Conservation (phyloP, 208 protist species). For the Leishmania tropica region DNA sequence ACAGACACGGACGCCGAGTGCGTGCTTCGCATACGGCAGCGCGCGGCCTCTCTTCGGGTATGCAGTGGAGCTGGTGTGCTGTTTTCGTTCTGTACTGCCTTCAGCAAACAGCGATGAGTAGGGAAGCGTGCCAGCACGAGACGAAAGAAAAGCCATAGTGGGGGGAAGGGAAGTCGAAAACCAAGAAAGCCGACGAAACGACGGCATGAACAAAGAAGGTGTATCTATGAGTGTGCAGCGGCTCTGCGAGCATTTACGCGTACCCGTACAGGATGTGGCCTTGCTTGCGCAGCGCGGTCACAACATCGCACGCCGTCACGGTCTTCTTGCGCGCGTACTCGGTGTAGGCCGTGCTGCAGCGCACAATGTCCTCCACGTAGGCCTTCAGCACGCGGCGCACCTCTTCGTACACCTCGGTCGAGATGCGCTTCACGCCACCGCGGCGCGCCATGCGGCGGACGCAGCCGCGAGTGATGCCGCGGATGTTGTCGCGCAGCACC, state of each 20-base stretch:
- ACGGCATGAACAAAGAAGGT: not conserved
- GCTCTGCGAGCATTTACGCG: constrained; percentile 28
- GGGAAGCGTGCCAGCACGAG: not conserved
- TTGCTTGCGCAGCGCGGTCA: constrained; percentile 88
- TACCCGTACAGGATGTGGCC: constrained; percentile 92
- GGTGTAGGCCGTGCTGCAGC: constrained; percentile 83
- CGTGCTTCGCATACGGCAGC: not conserved
- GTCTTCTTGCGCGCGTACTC: constrained; percentile 85
- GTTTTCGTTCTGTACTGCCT: not conserved
- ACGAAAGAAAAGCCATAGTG: not conserved
- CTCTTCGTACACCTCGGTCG: constrained; percentile 65
- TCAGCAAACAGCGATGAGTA: not conserved
- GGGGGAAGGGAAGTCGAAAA: not conserved
- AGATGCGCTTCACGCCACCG: constrained; percentile 93
- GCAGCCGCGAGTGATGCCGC: constrained; percentile 39
- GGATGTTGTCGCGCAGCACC: constrained; percentile 9
- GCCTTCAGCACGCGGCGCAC: constrained; percentile 78
- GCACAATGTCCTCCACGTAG: constrained; percentile 86
- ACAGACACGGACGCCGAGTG: not conserved
- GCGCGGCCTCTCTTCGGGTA: not conserved
- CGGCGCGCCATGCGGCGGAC: constrained; percentile 91
- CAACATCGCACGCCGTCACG: constrained; percentile 83
- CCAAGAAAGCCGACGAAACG: not conserved
- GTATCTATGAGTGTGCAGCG: not conserved
- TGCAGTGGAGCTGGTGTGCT: not conserved